Conservation (phyloP, 306 rosid genomes). For the Cicer chorassanicum region DNA sequence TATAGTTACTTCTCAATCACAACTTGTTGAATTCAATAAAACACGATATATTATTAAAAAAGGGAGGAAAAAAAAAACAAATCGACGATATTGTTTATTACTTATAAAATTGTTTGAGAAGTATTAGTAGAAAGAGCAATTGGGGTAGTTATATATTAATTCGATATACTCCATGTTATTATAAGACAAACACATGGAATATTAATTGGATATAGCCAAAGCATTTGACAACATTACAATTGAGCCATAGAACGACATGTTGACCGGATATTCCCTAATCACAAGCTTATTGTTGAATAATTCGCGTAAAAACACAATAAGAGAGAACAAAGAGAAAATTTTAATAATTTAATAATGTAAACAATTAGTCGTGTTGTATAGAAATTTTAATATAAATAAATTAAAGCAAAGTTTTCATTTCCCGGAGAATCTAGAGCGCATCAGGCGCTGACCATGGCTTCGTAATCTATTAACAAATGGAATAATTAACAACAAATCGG, state of each 20-base stretch:
- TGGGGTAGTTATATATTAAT: background rate
- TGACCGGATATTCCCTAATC: slow-evolving; percentile 73
- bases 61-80: background rate
- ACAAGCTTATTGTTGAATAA: slow-evolving; percentile 56
- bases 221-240: slow-evolving; percentile 72
- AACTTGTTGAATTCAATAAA: slow-evolving; percentile 11
- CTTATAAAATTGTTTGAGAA: no score
- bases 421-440: slow-evolving; percentile 99
- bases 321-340: slow-evolving; percentile 5
- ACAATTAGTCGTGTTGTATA: slow-evolving; percentile 10
- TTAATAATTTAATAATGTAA: slow-evolving; percentile 31
- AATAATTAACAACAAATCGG: slow-evolving; percentile 37
- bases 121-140: no score
- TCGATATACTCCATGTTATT: slow-evolving; percentile 6
- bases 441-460: slow-evolving; percentile 99
- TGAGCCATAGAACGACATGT: slow-evolving; percentile 81
- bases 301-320: slow-evolving; percentile 44
- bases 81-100: background rate
- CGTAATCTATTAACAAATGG: slow-evolving; percentile 63
- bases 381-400: slow-evolving; percentile 22
- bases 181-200: slow-evolving; percentile 87
- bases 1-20: slow-evolving; percentile 35
- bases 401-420: slow-evolving; percentile 52
- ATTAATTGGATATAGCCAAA: slow-evolving; percentile 57
- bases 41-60: background rate